These are phyloP conservation scores for Stachybotrys echinatus DNA, from an alignment of 2,329 filamentous ascomycete species.

Conservation along the genomic window DNA sequence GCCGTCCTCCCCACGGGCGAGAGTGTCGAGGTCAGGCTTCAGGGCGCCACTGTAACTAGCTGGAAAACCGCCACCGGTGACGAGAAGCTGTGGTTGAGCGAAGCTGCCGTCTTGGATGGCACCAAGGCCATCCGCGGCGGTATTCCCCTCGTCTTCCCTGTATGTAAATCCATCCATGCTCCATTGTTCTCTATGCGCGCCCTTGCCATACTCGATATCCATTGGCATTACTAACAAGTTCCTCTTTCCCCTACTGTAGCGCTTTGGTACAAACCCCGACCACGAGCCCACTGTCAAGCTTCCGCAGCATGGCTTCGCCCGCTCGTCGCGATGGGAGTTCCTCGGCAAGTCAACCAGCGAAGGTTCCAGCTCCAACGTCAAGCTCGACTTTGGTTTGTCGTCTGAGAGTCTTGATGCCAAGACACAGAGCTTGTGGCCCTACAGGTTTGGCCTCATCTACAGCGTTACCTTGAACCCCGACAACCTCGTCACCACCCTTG, in stretches of 20 bases:
- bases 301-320: conserved; percentile 92
- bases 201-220: too few relatives aligned
- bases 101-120: conserved; percentile 76
- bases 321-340: conserved; percentile 87
- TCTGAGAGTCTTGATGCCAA: conserved; percentile 64
- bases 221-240: conserved; percentile 3
- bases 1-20: conserved; percentile 82
- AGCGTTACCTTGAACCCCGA: conserved; percentile 78
- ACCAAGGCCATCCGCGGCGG: conserved; percentile 86
- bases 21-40: conserved; percentile 78
- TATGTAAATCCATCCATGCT: conserved; percentile 39
- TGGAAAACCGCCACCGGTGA: conserved; percentile 79
- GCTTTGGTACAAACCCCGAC: conserved; percentile 77
- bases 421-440: conserved; percentile 71
- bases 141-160: conserved; percentile 88
- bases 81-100: conserved; percentile 84
- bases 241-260: conserved; percentile 36
- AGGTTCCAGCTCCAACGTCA: conserved; percentile 57
- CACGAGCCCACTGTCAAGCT: conserved; percentile 74
- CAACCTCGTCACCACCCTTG: conserved; percentile 72
- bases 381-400: conserved; percentile 92
- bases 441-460: conserved; percentile 86
- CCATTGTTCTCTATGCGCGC: background rate
- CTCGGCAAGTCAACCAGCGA: conserved; percentile 69
- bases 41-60: conserved; percentile 85